Percentiles rank a stretch among this genome's conserved stretches.
Conservation (phyloP, 1,284 basidiomycete species). For the Meripilus lineatus region DNA sequence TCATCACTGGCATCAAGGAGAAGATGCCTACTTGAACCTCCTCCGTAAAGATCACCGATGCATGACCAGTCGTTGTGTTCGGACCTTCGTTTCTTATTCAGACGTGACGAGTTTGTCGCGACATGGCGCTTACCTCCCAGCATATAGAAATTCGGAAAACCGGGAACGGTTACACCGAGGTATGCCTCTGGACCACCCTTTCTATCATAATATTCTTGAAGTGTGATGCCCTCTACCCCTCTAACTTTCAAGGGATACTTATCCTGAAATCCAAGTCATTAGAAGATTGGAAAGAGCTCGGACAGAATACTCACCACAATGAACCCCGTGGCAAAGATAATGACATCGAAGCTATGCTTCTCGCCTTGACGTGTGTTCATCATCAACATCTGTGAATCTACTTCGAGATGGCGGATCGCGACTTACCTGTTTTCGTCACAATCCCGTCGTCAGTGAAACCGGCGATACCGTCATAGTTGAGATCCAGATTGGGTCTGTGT, state of each 20-base stretch:
- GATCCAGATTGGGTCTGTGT: conserved; percentile 36
- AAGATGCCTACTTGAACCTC: conserved; percentile 41
- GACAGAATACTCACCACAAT: conserved; percentile 35
- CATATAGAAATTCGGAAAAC: conserved; percentile 29
- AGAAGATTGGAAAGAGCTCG: conserved; percentile 16
- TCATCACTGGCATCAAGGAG: no score
- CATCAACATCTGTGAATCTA: neutral
- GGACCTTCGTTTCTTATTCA: conserved; percentile 23
- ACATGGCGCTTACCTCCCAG: conserved; percentile 37
- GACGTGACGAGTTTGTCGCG: neutral
- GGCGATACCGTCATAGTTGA: conserved; percentile 35
- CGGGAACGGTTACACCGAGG: conserved; percentile 34
- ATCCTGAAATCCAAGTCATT: conserved; percentile 20
- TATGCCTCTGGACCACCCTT: conserved; percentile 38
- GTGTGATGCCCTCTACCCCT: conserved; percentile 25
- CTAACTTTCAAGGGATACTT: conserved; percentile 26
- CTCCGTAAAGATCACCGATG: conserved; percentile 46
- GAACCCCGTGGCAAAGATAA: conserved; percentile 28
- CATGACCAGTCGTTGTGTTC: conserved; percentile 49
- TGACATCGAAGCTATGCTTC: conserved; percentile 1
- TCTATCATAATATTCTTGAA: conserved; percentile 34
- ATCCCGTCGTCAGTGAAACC: conserved; percentile 34
- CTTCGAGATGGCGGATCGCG: neutral
- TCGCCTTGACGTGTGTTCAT: conserved; percentile 15
- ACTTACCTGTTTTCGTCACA: conserved; percentile 29